phyloP scores from a whole-genome alignment of 2,329 filamentous ascomycete genomes.

The Fusarium piperis region DNA sequence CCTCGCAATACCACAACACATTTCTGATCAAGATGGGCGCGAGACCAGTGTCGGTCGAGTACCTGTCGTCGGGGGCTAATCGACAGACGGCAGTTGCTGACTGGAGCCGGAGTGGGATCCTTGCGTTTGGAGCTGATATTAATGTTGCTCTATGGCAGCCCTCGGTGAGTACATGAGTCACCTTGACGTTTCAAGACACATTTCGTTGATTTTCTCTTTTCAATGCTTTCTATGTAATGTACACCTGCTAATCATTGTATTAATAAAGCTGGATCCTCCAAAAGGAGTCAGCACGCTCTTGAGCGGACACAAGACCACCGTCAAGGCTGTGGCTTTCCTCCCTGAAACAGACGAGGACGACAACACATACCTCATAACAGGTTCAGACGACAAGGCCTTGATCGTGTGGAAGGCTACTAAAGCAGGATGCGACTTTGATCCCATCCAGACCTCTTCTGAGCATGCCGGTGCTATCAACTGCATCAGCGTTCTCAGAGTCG shows the following conservation, averaged over 20 bases:
- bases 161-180: conserved; percentile 62
- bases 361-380: conserved; percentile 74
- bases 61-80: conserved; percentile 85
- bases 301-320: conserved; percentile 78
- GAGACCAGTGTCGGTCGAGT: conserved; percentile 53
- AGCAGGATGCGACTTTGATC: conserved; percentile 45
- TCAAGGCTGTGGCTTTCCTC: conserved; percentile 87
- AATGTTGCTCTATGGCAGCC: conserved; percentile 92
- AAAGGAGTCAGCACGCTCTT: conserved; percentile 74
- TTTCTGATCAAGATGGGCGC: conserved; percentile 41
- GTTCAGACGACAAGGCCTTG: conserved; percentile 82
- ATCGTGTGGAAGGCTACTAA: conserved; percentile 70
- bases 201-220: neutral
- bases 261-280: conserved; percentile 47
- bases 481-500: conserved; percentile 57
- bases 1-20: conserved; percentile 6
- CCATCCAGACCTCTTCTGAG: conserved; percentile 64
- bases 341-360: conserved; percentile 57
- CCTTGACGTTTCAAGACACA: conserved; percentile 6
- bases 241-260: conserved; percentile 3
- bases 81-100: conserved; percentile 89
- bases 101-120: conserved; percentile 78
- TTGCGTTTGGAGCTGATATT: conserved; percentile 90
- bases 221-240: neutral
- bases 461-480: conserved; percentile 83